phyloP scores from a whole-genome alignment of 2,329 filamentous ascomycete species.

The Trichoderma simmonsii region DNA sequence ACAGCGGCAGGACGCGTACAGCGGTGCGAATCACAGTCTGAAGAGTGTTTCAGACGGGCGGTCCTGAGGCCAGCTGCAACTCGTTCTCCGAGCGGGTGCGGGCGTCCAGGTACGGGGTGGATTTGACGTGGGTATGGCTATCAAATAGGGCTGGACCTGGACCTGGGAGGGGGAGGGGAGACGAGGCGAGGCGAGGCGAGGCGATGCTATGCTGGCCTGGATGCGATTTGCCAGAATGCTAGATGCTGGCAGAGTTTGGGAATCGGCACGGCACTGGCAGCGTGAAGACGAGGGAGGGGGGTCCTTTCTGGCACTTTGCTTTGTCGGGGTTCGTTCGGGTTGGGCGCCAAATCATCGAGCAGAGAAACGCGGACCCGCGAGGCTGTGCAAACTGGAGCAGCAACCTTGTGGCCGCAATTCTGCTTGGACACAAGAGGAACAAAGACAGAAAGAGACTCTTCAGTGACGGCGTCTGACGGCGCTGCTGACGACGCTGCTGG shows the following conservation, averaged over 20 bases:
- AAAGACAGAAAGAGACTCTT: not conserved
- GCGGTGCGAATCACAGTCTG: slow-evolving; percentile 16
- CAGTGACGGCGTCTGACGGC: slow-evolving; percentile 13
- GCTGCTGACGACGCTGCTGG: slow-evolving; percentile 17
- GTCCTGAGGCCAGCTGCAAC: slow-evolving; percentile 13
- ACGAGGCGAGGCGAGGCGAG: not conserved
- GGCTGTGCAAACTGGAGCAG: slow-evolving; percentile 20
- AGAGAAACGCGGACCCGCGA: slow-evolving; percentile 16
- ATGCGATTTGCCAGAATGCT: not conserved
- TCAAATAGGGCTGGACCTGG: slow-evolving; percentile 18
- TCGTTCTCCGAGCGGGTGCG: slow-evolving; percentile 13
- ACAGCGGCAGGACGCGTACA: slow-evolving; percentile 19
- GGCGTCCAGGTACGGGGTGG: slow-evolving; percentile 15
- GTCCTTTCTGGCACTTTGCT: slow-evolving; percentile 6
- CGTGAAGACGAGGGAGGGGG: slow-evolving; percentile 1
- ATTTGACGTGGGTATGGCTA: slow-evolving; percentile 11
- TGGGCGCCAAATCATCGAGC: slow-evolving; percentile 20
- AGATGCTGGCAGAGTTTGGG: slow-evolving; percentile 8
- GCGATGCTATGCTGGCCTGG: not conserved
- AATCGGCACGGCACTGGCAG: slow-evolving; percentile 6
- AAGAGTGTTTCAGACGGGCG: slow-evolving; percentile 16
- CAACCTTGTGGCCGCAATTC: slow-evolving; percentile 16
- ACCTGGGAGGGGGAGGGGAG: not conserved
- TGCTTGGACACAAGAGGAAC: not conserved
- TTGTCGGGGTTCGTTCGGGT: slow-evolving; percentile 18